phyloP scores from a whole-genome alignment of 2,329 filamentous ascomycete species.

The Colletotrichum euphorbiae region DNA sequence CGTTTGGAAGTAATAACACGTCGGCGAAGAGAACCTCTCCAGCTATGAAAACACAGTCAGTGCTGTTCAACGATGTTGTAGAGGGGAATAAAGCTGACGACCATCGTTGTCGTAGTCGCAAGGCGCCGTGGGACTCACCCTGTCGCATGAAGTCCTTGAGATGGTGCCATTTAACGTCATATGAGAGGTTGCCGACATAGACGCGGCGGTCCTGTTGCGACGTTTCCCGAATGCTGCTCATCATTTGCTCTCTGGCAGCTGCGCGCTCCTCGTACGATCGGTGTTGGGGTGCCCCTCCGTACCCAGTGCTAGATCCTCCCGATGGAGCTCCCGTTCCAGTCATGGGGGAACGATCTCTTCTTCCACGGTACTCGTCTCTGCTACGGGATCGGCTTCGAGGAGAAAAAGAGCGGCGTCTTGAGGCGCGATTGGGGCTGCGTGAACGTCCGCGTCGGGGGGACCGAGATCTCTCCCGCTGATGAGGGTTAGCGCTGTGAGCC shows the following conservation, averaged over 20 bases:
- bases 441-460: conserved; percentile 84
- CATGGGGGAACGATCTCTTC: conserved; percentile 86
- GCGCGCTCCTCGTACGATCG: conserved; percentile 87
- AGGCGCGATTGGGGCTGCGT: conserved; percentile 79
- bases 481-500: conserved; percentile 33
- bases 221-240: conserved; percentile 91
- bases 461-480: conserved; percentile 85
- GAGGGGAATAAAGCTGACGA: too few species aligned
- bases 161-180: conserved; percentile 99
- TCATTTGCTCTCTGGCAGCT: conserved; percentile 92
- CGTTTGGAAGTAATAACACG: conserved; percentile 99
- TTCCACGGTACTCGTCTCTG: conserved; percentile 80
- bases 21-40: conserved; percentile 99
- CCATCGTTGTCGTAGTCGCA: conserved; percentile 21
- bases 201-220: conserved; percentile 99
- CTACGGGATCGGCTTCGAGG: conserved; percentile 83
- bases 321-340: conserved; percentile 76
- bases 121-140: conserved; percentile 72
- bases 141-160: conserved; percentile 99
- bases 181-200: conserved; percentile 98
- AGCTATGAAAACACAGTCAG: conserved; percentile 67
- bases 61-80: neutral
- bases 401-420: conserved; percentile 81
- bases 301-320: conserved; percentile 77
- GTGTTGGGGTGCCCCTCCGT: conserved; percentile 69